These are phyloP conservation scores for Mediolabrus comicus DNA, from an alignment of 108 stramenopile species.

Conservation along the genomic window DNA sequence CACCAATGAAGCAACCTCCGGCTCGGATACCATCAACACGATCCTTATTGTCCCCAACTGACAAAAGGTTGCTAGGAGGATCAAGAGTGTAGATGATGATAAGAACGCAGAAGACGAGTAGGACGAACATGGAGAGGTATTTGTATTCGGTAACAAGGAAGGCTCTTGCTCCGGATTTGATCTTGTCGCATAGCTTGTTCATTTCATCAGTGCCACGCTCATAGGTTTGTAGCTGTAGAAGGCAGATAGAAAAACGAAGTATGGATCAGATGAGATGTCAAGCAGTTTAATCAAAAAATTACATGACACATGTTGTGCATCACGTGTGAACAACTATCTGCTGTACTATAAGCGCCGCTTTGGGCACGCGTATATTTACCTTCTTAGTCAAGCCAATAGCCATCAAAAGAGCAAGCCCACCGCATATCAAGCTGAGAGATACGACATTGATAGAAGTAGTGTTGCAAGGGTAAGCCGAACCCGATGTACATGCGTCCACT, in stretches of 20 bases:
- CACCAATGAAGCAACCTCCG: slow-evolving; percentile 78
- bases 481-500: background rate
- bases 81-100: slow-evolving; percentile 56
- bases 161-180: slow-evolving; percentile 88
- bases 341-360: background rate
- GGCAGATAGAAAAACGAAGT: slow-evolving; percentile 5
- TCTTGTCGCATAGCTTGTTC: slow-evolving; percentile 75
- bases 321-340: background rate
- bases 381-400: slow-evolving; percentile 45
- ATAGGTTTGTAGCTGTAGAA: slow-evolving; percentile 42
- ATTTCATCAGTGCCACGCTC: slow-evolving; percentile 65
- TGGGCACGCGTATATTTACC: slow-evolving; percentile 34
- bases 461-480: slow-evolving; percentile 42
- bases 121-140: slow-evolving; percentile 79
- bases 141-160: slow-evolving; percentile 93
- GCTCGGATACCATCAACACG: slow-evolving; percentile 78
- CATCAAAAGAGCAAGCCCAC: slow-evolving; percentile 51
- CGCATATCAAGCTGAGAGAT: slow-evolving; percentile 50
- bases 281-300: background rate
- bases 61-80: slow-evolving; percentile 32
- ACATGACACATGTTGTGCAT: background rate
- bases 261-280: background rate
- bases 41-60: slow-evolving; percentile 6
- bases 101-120: slow-evolving; percentile 56
- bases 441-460: slow-evolving; percentile 43